Percentiles rank a stretch among this genome's conserved stretches.
These are phyloP conservation scores for Caloboletus firmus DNA, from an alignment of 1,284 basidiomycete species.

Conservation along the genomic window DNA sequence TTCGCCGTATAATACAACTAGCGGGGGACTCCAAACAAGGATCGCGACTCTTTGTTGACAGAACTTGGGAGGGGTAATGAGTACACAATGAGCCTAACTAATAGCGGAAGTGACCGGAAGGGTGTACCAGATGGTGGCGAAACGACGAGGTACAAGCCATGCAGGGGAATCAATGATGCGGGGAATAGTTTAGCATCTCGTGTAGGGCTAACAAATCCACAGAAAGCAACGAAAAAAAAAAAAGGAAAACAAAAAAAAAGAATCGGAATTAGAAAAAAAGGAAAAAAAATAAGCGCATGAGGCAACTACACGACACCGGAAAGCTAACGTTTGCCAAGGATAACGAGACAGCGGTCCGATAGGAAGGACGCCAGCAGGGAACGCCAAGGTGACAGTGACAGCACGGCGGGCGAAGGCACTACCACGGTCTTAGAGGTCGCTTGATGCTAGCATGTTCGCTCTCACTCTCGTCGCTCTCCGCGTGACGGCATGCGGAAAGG, in stretches of 20 bases:
- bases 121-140: constrained; percentile 5
- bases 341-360: not conserved
- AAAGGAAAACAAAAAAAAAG: not conserved
- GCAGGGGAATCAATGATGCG: constrained; percentile 22
- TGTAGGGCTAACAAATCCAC: constrained; percentile 10
- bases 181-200: constrained; percentile 20
- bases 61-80: not conserved
- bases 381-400: not conserved
- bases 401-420: constrained; percentile 8
- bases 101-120: not conserved
- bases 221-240: constrained; percentile 5
- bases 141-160: constrained; percentile 16
- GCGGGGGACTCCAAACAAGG: not conserved
- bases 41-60: not conserved
- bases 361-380: not conserved
- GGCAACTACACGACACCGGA: not conserved
- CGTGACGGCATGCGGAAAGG: constrained; percentile 19
- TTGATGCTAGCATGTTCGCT: constrained; percentile 21
- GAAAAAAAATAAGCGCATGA: not conserved
- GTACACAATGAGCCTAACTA: constrained; percentile 12
- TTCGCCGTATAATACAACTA: constrained; percentile 25
- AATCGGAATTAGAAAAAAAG: not conserved
- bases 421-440: constrained; percentile 38
- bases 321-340: not conserved
- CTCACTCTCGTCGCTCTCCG: constrained; percentile 32